phyloP scores from a whole-genome alignment of 306 rosid species.

The Inga oerstediana region DNA sequence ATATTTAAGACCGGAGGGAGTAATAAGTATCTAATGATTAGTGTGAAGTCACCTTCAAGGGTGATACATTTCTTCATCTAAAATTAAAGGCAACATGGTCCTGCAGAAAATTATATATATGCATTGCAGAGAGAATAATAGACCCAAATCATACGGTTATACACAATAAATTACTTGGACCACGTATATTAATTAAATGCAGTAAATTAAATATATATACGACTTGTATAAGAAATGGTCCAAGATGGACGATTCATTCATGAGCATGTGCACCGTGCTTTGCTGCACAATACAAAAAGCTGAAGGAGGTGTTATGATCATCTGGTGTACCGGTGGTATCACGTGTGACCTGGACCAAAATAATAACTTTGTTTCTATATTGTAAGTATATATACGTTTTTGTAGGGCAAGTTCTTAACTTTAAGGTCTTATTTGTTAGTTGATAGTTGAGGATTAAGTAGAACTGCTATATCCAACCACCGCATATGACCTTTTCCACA shows the following conservation, averaged over 20 bases:
- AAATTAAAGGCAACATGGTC: conserved; percentile 63
- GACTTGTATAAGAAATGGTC: conserved; percentile 38
- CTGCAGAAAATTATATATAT: conserved; percentile 40
- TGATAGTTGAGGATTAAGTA: conserved; percentile 2
- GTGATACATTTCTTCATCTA: conserved; percentile 40
- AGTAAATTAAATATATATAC: conserved; percentile 6
- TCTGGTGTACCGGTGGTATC: conserved; percentile 31
- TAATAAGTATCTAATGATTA: conserved; percentile 6
- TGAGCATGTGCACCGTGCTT: conserved; percentile 35
- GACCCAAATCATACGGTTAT: conserved; percentile 45
- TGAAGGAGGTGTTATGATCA: background rate
- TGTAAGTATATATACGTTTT: background rate
- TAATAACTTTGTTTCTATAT: background rate
- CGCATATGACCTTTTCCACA: background rate
- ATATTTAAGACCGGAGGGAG: too few species aligned
- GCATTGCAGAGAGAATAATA: background rate
- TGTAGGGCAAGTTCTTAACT: conserved; percentile 23
- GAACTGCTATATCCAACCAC: conserved; percentile 10
- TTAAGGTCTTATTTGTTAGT: conserved; percentile 3
- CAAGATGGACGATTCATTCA: conserved; percentile 31
- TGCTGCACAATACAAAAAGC: conserved; percentile 31
- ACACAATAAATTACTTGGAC: conserved; percentile 53
- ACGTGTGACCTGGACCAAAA: conserved; percentile 68
- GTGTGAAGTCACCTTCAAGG: conserved; percentile 30
- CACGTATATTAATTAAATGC: conserved; percentile 34